Percentiles rank a stretch among this genome's conserved stretches.
These are phyloP conservation scores for Alternaria panax DNA, from an alignment of 2,329 filamentous ascomycete species.

Conservation along the genomic window DNA sequence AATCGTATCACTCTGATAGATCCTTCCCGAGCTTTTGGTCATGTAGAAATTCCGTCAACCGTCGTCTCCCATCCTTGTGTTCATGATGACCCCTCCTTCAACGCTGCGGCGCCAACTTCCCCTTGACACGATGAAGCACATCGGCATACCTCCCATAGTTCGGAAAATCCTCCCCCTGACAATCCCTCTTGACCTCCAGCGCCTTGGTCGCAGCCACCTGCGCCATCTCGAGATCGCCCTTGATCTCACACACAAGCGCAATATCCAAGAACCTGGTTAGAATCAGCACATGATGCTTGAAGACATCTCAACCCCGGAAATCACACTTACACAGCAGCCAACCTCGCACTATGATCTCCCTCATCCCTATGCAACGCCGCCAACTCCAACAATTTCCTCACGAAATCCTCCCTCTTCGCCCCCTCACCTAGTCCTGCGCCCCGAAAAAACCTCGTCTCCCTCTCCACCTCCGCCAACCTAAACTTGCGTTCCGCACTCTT, in stretches of 20 bases:
- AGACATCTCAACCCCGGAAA: neutral
- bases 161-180: constrained; percentile 39
- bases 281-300: constrained; percentile 5
- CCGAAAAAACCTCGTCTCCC: constrained; percentile 32
- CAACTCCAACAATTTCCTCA: constrained; percentile 36
- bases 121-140: constrained; percentile 32
- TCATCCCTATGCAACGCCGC: constrained; percentile 39
- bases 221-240: constrained; percentile 32
- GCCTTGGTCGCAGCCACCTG: constrained; percentile 32
- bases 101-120: constrained; percentile 3
- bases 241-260: constrained; percentile 40
- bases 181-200: constrained; percentile 36
- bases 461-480: constrained; percentile 44
- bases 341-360: constrained; percentile 29
- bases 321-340: constrained; percentile 38
- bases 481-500: constrained; percentile 42
- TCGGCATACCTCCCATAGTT: constrained; percentile 32
- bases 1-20: neutral
- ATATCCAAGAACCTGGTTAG: constrained; percentile 40
- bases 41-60: neutral
- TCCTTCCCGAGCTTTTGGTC: neutral
- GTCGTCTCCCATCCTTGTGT: neutral
- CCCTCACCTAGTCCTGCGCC: constrained; percentile 23
- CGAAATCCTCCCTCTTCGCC: constrained; percentile 20
- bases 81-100: neutral